A percentile compares a stretch with the other conserved stretches of the same genome.
phyloP scores from a whole-genome alignment of 208 protist species.

The Trichomonas vaginalis region DNA sequence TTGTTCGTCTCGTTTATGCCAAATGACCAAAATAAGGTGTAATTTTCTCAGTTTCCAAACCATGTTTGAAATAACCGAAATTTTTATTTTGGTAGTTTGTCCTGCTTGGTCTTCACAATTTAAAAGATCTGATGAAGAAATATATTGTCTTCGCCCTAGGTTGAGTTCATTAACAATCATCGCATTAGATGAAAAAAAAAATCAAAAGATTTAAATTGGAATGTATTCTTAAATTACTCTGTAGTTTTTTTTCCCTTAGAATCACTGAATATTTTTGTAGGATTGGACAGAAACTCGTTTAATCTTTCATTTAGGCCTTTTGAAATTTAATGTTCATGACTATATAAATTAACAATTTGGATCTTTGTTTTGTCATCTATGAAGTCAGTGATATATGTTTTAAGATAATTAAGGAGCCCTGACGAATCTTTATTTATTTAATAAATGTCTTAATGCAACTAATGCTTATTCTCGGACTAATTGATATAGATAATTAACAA shows the following conservation, averaged over 20 bases:
- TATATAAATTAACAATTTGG: not conserved
- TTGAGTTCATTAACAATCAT: not conserved
- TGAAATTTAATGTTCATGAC: not conserved
- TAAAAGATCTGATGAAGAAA: not conserved
- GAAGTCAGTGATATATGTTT: not conserved
- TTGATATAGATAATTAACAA: not conserved
- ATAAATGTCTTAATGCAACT: not conserved
- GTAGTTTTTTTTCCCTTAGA: too few species aligned
- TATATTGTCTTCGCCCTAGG: not conserved
- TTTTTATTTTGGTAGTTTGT: not conserved
- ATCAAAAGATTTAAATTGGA: not conserved
- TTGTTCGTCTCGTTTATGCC: too few species aligned
- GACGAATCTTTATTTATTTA: not conserved
- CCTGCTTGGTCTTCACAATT: not conserved
- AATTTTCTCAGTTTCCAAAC: too few species aligned
- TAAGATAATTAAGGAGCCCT: not conserved
- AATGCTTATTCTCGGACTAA: not conserved
- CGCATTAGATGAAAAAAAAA: not conserved
- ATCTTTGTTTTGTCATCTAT: not conserved
- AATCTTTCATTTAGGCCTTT: not conserved
- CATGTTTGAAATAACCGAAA: too few species aligned
- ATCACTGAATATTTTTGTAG: not conserved
- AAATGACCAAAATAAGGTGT: too few species aligned
- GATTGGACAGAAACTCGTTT: not conserved
- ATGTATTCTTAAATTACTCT: too few species aligned